phyloP scores from a whole-genome alignment of 2,329 filamentous ascomycete species.

The Claviceps sorghi region DNA sequence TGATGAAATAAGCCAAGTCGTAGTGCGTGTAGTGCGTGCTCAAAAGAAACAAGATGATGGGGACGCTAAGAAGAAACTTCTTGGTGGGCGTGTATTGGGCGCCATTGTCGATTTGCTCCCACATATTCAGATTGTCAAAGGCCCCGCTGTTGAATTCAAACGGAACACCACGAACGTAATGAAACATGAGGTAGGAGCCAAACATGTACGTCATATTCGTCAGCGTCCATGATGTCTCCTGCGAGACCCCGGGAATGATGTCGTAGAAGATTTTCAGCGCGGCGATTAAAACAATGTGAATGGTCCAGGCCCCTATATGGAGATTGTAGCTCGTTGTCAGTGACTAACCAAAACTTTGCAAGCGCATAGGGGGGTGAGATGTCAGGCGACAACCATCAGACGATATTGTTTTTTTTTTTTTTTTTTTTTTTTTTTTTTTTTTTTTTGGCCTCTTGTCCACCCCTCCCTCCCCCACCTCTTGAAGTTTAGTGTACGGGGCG shows the following conservation, averaged over 20 bases:
- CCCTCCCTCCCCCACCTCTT: too few species aligned
- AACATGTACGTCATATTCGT: slow-evolving; percentile 99
- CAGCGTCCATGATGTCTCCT: slow-evolving; percentile 96
- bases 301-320: slow-evolving; percentile 77
- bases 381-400: background rate
- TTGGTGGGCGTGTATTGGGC: slow-evolving; percentile 98
- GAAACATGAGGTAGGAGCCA: slow-evolving; percentile 98
- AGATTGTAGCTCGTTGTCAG: background rate
- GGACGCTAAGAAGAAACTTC: slow-evolving; percentile 91
- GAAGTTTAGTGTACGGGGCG: too few species aligned
- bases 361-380: background rate
- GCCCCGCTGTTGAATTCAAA: slow-evolving; percentile 98
- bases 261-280: slow-evolving; percentile 93
- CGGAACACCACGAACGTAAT: slow-evolving; percentile 92
- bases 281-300: slow-evolving; percentile 86
- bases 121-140: slow-evolving; percentile 99
- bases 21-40: slow-evolving; percentile 99
- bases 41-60: slow-evolving; percentile 83
- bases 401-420: background rate
- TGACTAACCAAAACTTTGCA: background rate
- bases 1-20: slow-evolving; percentile 89
- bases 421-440: too few species aligned
- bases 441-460: background rate
- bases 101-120: slow-evolving; percentile 99
- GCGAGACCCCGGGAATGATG: slow-evolving; percentile 87